phyloP scores from a whole-genome alignment of 768 basidiomycete genomes.

The Pleurotus sapidus region DNA sequence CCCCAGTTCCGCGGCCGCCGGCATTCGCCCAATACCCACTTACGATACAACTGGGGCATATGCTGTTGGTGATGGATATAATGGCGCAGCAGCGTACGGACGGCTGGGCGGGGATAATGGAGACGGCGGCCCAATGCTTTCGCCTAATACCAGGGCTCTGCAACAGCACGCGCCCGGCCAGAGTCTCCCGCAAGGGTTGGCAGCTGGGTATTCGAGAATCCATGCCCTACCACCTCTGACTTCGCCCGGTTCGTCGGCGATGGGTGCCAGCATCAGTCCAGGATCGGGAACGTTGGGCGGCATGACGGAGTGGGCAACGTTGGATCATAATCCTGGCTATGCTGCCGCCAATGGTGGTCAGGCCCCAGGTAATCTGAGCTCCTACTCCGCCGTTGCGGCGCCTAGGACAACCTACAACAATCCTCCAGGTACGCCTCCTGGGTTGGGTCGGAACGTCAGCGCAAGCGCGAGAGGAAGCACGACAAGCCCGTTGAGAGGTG shows the following conservation, averaged over 20 bases:
- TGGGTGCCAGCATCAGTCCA: conserved; percentile 16
- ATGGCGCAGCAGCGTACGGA: not conserved
- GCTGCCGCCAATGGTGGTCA: not conserved
- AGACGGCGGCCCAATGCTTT: conserved; percentile 24
- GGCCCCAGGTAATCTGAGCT: not conserved
- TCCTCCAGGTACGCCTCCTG: not conserved
- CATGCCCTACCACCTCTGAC: conserved; percentile 59
- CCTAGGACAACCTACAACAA: not conserved
- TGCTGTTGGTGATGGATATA: not conserved
- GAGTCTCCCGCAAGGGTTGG: conserved; percentile 87
- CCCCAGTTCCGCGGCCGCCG: conserved; percentile 40
- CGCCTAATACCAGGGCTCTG: conserved; percentile 75
- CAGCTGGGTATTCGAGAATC: conserved; percentile 86
- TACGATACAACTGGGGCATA: not conserved
- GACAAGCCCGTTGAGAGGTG: not conserved
- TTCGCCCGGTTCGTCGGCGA: conserved; percentile 25
- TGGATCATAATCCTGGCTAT: not conserved
- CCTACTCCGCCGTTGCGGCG: not conserved
- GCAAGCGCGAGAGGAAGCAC: not conserved
- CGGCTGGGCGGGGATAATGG: too few relatives aligned
- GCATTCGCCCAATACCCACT: conserved; percentile 12
- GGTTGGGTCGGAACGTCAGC: not conserved
- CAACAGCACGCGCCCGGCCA: conserved; percentile 90
- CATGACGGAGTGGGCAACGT: conserved; percentile 16
- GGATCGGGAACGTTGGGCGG: conserved; percentile 12